Evolutionary conservation across 331 rosid species (phyloP), one percentile per base, ranked within the genome.

Genomic region (Pyrus hybrid): DNA sequence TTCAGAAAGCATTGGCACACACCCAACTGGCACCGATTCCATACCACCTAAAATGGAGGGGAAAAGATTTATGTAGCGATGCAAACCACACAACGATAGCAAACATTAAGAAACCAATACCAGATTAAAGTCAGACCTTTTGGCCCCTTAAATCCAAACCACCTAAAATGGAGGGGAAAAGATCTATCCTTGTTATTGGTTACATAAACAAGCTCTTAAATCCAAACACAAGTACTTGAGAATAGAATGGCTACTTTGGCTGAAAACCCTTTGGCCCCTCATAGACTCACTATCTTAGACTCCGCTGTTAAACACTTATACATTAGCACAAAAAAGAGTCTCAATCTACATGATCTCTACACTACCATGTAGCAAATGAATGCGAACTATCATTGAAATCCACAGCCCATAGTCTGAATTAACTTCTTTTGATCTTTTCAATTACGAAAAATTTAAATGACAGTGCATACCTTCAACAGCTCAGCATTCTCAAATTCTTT

Each of bases 391-490:
- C 41, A 8, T 63, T 63, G 18, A 62, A 63, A 3, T 4, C 21
- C 21, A 1, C 21, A 41, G 41, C 41, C 68, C 43, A 29, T 20
- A 28, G 26, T 22, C 72, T 20, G 30, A 26, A 29, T 20, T 53
- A 51, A 43, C 37, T 63, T 33, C 47, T 41, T 41, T 41, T 41
- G 47, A 41, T 41, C 13, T 41, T 16, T 57, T 5, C 10, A 47
- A 51, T 35, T 53, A 51, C 1, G 8, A 3, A 43, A 72, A 62
- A 41, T 0, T 29, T 4, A 11, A 12, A 43, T 7, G 32, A 63
- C 47, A 14, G 6, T 29, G 45, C 64, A 37, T 83, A 80, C 84
- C 87, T 83, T 71, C 63, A 83, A 63, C 75, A 77, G 84, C 82
- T 80, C 84, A 57, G 72, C 49, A 14, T 68, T 79, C 74, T 63